Conservation (phyloP, 176 grass and related monocot species). For the Zizania latifolia region DNA sequence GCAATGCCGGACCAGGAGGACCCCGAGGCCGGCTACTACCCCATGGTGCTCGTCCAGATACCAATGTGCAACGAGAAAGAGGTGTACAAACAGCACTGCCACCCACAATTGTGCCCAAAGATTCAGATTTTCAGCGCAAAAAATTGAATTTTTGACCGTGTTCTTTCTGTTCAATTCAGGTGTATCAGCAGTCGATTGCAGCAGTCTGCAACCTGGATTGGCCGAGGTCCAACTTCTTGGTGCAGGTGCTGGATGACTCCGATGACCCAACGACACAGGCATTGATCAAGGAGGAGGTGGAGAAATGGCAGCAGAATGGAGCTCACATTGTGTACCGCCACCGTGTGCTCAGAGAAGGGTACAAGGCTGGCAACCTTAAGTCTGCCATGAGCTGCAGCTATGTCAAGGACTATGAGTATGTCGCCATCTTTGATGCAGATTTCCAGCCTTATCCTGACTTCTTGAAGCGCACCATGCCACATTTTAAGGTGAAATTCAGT, state of each 20-base stretch:
- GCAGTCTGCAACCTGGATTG: conserved; percentile 83
- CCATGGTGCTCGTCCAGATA: conserved; percentile 91
- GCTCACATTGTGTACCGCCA: conserved; percentile 67
- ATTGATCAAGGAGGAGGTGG: conserved; percentile 76
- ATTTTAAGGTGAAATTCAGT: conserved; percentile 67
- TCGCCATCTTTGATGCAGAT: conserved; percentile 86
- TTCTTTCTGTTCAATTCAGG: conserved; percentile 30
- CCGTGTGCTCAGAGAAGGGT: conserved; percentile 63
- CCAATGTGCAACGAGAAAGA: conserved; percentile 99
- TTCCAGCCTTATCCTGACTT: conserved; percentile 85
- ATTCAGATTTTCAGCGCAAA: neutral
- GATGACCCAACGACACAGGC: conserved; percentile 53
- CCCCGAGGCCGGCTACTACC: conserved; percentile 44
- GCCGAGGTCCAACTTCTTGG: conserved; percentile 71
- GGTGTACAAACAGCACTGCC: conserved; percentile 38
- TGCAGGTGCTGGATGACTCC: conserved; percentile 89
- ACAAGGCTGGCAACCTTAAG: conserved; percentile 91
- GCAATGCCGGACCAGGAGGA: conserved; percentile 36
- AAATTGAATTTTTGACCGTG: neutral
- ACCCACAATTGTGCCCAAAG: neutral
- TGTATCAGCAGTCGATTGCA: conserved; percentile 80
- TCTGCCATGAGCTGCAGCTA: conserved; percentile 83
- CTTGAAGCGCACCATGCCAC: conserved; percentile 61
- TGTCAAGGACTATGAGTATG: conserved; percentile 77
- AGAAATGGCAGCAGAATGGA: conserved; percentile 61